Percentiles rank a stretch among this genome's conserved stretches.
Conservation (phyloP, 2,329 filamentous ascomycete species). For the Fusarium oxysporum region DNA sequence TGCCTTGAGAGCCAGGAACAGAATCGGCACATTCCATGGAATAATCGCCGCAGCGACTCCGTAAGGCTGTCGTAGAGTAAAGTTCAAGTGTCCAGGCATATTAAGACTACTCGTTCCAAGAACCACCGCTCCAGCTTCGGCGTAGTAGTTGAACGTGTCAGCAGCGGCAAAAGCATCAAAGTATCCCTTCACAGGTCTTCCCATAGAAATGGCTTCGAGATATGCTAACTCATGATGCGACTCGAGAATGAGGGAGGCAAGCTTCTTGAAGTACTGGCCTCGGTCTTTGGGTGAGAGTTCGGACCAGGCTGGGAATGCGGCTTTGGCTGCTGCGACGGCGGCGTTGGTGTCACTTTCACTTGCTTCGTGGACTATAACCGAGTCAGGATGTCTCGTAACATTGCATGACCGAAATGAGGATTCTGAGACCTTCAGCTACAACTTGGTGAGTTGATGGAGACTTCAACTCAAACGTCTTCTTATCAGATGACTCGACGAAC, state of each 20-base stretch:
- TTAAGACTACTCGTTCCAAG: constrained; percentile 58
- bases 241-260: constrained; percentile 56
- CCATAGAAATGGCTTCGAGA: constrained; percentile 21
- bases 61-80: constrained; percentile 61
- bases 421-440: not conserved
- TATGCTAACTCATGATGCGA: constrained; percentile 55
- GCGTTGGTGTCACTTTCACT: constrained; percentile 57
- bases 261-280: constrained; percentile 56
- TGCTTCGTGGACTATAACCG: not conserved
- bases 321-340: constrained; percentile 61
- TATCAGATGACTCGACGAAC: not conserved
- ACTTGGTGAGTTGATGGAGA: not conserved
- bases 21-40: constrained; percentile 66
- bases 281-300: constrained; percentile 53
- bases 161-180: constrained; percentile 55
- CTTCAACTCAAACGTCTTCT: not conserved
- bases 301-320: constrained; percentile 60
- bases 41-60: constrained; percentile 66
- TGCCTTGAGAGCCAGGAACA: constrained; percentile 58
- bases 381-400: too few relatives aligned
- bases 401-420: too few relatives aligned
- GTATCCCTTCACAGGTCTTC: constrained; percentile 5
- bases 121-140: constrained; percentile 53
- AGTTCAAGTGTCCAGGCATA: constrained; percentile 58
- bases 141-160: constrained; percentile 54